Conservation (phyloP, 1,284 basidiomycete genomes). For the Xerocomus minutiporus region DNA sequence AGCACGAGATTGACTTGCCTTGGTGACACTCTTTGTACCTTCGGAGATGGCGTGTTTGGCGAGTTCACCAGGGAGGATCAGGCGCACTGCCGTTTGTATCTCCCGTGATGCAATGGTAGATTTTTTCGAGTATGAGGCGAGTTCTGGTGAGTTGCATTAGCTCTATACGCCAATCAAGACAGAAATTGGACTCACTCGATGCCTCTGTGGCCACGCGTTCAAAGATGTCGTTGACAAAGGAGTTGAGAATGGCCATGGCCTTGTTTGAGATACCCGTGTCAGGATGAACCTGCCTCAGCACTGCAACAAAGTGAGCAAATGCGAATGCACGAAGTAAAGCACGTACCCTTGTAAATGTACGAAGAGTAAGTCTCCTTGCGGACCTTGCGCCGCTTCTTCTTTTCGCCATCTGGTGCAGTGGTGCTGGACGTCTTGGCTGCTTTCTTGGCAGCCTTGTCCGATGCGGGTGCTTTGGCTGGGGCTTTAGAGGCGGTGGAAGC, state of each 20-base stretch:
- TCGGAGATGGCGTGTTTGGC: constrained; percentile 71
- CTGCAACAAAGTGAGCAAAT: constrained; percentile 45
- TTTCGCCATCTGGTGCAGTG: constrained; percentile 58
- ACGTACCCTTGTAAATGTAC: constrained; percentile 86
- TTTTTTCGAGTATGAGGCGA: constrained; percentile 77
- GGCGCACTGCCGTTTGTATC: constrained; percentile 74
- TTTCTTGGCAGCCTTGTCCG: constrained; percentile 84
- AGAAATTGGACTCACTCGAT: constrained; percentile 42
- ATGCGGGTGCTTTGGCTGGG: constrained; percentile 67
- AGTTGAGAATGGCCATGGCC: constrained; percentile 77
- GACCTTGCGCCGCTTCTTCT: constrained; percentile 87
- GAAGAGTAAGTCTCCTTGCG: constrained; percentile 91
- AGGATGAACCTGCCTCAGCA: constrained; percentile 71
- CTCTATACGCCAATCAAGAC: neutral
- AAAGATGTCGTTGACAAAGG: constrained; percentile 73
- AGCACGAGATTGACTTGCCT: constrained; percentile 31
- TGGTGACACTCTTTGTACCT: constrained; percentile 58
- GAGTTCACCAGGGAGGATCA: constrained; percentile 72
- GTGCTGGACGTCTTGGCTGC: constrained; percentile 62
- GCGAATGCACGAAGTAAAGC: constrained; percentile 30
- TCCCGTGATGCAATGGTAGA: constrained; percentile 80
- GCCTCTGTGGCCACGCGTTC: constrained; percentile 75
- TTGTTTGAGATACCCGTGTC: constrained; percentile 81
- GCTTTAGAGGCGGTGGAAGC: constrained; percentile 77
- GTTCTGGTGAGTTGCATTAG: constrained; percentile 41